phyloP scores from a whole-genome alignment of 2,329 filamentous ascomycete species.

The Penicillium sp. region DNA sequence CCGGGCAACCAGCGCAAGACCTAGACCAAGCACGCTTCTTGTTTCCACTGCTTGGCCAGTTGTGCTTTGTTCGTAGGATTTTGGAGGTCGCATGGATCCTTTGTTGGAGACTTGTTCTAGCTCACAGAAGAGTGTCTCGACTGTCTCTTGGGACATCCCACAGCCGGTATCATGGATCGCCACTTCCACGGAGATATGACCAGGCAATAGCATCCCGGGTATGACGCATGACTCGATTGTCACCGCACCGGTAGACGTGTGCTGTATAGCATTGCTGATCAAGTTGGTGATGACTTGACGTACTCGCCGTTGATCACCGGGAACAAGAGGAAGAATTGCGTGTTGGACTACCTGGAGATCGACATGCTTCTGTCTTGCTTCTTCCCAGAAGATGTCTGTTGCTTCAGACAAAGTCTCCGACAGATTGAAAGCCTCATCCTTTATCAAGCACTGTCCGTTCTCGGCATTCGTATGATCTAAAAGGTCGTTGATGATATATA shows the following conservation, averaged over 20 bases:
- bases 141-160: slow-evolving; percentile 56
- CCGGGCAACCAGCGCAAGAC: slow-evolving; percentile 75
- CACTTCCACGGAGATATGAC: slow-evolving; percentile 65
- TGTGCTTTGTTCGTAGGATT: slow-evolving; percentile 22
- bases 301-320: slow-evolving; percentile 74
- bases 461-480: slow-evolving; percentile 83
- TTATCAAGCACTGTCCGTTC: slow-evolving; percentile 71
- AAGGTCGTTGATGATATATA: slow-evolving; percentile 89
- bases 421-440: slow-evolving; percentile 74
- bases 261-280: slow-evolving; percentile 80
- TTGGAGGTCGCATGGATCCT: slow-evolving; percentile 44
- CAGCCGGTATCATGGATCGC: slow-evolving; percentile 69
- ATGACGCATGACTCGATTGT: slow-evolving; percentile 64
- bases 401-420: slow-evolving; percentile 67
- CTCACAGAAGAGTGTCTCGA: slow-evolving; percentile 59
- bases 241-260: slow-evolving; percentile 66
- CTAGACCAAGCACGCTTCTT: slow-evolving; percentile 64
- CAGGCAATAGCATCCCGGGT: slow-evolving; percentile 45
- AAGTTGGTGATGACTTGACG: slow-evolving; percentile 78
- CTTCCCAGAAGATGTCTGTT: slow-evolving; percentile 68
- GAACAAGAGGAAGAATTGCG: slow-evolving; percentile 66
- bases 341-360: slow-evolving; percentile 65
- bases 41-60: slow-evolving; percentile 30
- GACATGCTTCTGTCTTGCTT: slow-evolving; percentile 71
- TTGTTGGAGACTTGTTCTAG: slow-evolving; percentile 61